Base-by-base conservation (phyloP, 306 rosid genomes). In the Cicer cuneatum region DNA sequence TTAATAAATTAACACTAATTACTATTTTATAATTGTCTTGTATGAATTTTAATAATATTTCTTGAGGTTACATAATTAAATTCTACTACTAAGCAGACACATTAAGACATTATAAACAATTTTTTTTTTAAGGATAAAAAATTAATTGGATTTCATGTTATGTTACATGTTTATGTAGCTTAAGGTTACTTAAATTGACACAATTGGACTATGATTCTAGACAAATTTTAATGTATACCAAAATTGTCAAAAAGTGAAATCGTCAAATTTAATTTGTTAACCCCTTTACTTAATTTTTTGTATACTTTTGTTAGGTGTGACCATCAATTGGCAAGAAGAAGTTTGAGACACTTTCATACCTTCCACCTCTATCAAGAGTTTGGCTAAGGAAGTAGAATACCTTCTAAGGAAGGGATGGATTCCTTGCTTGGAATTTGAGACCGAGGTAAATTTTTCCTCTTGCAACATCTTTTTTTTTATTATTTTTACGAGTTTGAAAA, bases 261-360 rank as follows among this genome's bases (percentile, higher is more conserved):
- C 40, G 65, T 58, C 5, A 65, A 24, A 56, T 9, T 40, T 24
- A 24, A 24, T 24, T 24, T 42, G 37, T 0, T 74, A 43, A 59
- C 72, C 14, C 49, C 11, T n/a, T 43, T 43, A 7, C 11, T 81
- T 15, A 61, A 62, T 40, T 18, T 54, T 64, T 37, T 76, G 45
- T 7, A 75, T 29, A 43, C 41, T 37, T 88, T 21, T 47, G n/a
- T 5, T 64, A 94, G 97, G 97, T 92, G 83, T 92, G 99, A 96
- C 95, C 99, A 0, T 63, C 96, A 83, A 0, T 33, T 13, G 91
- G 90, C 8, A 0, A 2, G 85, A 85, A 78, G 96, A 87, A 85
- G 83, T 91, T 82, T 16, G 97, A 94, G 96, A 92, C 99, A 29
- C 89, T 94, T 6, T 92, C 99, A 1, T 94, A 92, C 96, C 85